Conservation (phyloP, 2,329 filamentous ascomycete species). For the Daldinia eschscholtzii region DNA sequence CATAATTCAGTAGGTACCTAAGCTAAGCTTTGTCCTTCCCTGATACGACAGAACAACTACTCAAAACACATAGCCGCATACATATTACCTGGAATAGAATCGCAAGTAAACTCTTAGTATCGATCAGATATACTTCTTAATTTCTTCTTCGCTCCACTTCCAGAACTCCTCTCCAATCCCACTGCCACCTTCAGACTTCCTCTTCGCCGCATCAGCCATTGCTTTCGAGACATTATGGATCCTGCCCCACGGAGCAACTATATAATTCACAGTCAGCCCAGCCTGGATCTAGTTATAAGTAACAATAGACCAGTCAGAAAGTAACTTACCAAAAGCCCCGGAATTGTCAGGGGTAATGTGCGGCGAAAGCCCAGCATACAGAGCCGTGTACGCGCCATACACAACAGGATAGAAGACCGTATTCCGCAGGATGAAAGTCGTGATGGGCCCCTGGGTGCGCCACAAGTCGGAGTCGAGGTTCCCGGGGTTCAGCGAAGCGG, state of each 20-base stretch:
- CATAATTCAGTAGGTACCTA: not conserved
- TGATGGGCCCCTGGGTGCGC: constrained; percentile 45
- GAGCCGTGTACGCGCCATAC: constrained; percentile 62
- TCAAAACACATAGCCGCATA: no score
- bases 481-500: constrained; percentile 56
- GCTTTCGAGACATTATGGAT: constrained; percentile 52
- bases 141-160: constrained; percentile 58
- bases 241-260: constrained; percentile 57
- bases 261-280: constrained; percentile 1
- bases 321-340: constrained; percentile 50
- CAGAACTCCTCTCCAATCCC: constrained; percentile 56
- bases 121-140: constrained; percentile 48
- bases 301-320: no score
- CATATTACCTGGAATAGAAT: no score
- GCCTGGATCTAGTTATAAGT: not conserved
- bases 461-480: constrained; percentile 57
- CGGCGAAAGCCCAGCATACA: constrained; percentile 61
- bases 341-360: constrained; percentile 57
- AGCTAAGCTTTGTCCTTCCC: no score
- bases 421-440: constrained; percentile 35
- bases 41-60: not conserved
- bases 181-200: constrained; percentile 55
- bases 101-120: not conserved
- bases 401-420: constrained; percentile 46
- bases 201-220: constrained; percentile 49